These are phyloP conservation scores for Gossypium sturtianum DNA, from an alignment of 345 rosid species.

Conservation along the genomic window DNA sequence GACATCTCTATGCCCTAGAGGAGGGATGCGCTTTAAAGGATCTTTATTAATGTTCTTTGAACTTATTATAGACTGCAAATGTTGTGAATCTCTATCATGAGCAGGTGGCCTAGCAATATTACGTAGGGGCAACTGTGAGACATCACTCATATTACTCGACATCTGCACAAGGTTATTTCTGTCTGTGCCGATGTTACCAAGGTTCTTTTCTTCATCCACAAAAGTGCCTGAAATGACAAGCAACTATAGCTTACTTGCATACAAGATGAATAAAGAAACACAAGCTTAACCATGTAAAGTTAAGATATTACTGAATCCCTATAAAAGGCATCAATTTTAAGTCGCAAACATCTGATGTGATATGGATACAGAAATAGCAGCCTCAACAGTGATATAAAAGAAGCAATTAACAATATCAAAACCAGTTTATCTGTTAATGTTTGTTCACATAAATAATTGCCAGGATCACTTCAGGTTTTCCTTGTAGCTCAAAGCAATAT, in stretches of 20 bases:
- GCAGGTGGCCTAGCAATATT: conserved; percentile 25
- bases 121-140: conserved; percentile 32
- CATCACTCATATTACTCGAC: conserved; percentile 37
- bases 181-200: conserved; percentile 38
- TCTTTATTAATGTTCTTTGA: conserved; percentile 38
- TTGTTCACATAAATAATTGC: neutral
- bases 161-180: conserved; percentile 35
- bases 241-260: conserved; percentile 8
- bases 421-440: neutral
- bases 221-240: conserved; percentile 22
- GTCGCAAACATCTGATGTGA: neutral
- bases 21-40: conserved; percentile 35
- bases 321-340: neutral
- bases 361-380: neutral
- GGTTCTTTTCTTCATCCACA: conserved; percentile 42
- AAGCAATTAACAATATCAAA: neutral
- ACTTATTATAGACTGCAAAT: conserved; percentile 22
- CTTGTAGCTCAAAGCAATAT: neutral
- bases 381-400: neutral
- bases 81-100: conserved; percentile 36
- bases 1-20: conserved; percentile 31
- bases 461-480: neutral
- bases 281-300: neutral
- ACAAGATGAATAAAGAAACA: conserved; percentile 4
- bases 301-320: neutral